phyloP scores from a whole-genome alignment of 225 moss, liverwort and hornwort genomes.

The Sphagnum contortum region DNA sequence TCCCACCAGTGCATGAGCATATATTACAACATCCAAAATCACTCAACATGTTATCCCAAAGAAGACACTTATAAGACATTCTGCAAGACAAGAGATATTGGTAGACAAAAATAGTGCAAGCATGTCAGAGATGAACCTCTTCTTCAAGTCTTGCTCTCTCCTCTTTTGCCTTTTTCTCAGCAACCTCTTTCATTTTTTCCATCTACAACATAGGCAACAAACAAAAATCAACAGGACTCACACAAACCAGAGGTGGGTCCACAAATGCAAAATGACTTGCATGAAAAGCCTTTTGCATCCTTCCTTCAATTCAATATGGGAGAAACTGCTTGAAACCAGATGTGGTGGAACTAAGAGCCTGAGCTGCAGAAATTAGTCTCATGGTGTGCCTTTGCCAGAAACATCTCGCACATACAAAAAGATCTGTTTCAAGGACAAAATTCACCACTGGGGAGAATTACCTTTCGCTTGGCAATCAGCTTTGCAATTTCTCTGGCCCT shows the following conservation, averaged over 20 bases:
- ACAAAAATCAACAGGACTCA: too few species aligned
- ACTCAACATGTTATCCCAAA: background rate
- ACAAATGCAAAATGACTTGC: too few species aligned
- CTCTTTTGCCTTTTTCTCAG: conserved; percentile 76
- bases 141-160: conserved; percentile 57
- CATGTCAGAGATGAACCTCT: conserved; percentile 28
- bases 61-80: too few species aligned
- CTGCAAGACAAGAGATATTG: conserved; percentile 1
- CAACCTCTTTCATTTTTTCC: conserved; percentile 86
- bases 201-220: conserved; percentile 40
- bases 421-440: too few species aligned
- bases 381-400: too few species aligned
- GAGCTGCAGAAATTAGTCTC: too few species aligned
- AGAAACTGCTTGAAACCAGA: too few species aligned
- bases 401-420: too few species aligned
- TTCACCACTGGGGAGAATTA: conserved; percentile 2
- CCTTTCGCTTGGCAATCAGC: conserved; percentile 76
- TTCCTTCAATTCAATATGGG: too few species aligned
- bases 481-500: conserved; percentile 90
- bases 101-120: background rate
- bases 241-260: too few species aligned
- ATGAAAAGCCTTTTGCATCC: too few species aligned
- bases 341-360: too few species aligned
- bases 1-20: background rate
- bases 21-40: background rate